These are phyloP conservation scores for Cardamine occulta DNA, from an alignment of 345 rosid species.

Conservation along the genomic window DNA sequence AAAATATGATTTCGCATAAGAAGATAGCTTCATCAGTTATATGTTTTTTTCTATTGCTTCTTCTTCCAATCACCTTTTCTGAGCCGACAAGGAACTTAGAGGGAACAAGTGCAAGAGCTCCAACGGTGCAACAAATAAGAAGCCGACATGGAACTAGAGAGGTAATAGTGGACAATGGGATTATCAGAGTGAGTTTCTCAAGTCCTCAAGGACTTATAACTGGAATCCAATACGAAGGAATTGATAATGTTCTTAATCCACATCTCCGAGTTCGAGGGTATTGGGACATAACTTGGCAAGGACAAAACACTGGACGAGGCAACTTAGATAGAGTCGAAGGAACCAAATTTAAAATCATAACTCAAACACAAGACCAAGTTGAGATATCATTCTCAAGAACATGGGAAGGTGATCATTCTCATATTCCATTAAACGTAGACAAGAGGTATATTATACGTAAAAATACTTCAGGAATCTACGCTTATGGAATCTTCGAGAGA, in stretches of 20 bases:
- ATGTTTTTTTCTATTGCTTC: slow-evolving; percentile 18
- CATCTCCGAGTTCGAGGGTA: slow-evolving; percentile 34
- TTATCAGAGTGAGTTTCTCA: slow-evolving; percentile 60
- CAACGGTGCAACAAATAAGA: slow-evolving; percentile 25
- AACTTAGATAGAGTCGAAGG: slow-evolving; percentile 48
- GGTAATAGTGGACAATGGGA: slow-evolving; percentile 74
- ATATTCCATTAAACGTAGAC: slow-evolving; percentile 60
- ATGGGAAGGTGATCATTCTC: slow-evolving; percentile 46
- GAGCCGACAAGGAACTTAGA: slow-evolving; percentile 5
- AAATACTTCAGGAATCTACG: slow-evolving; percentile 66
- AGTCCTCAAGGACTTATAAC: slow-evolving; percentile 60
- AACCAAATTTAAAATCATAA: slow-evolving; percentile 48
- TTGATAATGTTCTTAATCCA: slow-evolving; percentile 63
- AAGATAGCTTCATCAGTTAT: slow-evolving; percentile 11
- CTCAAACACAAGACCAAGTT: slow-evolving; percentile 58
- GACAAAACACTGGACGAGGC: slow-evolving; percentile 6
- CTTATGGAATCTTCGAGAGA: slow-evolving; percentile 83
- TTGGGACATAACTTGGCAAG: slow-evolving; percentile 43
- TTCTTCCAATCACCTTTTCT: slow-evolving; percentile 30
- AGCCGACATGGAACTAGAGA: slow-evolving; percentile 33
- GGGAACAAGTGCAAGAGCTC: slow-evolving; percentile 25
- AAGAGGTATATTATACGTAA: slow-evolving; percentile 70
- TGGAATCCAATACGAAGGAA: slow-evolving; percentile 60
- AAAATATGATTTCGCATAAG: slow-evolving; percentile 13
- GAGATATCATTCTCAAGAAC: slow-evolving; percentile 62